These are phyloP conservation scores for Babesia caballi DNA, from an alignment of 169 alveolate genomes.

Conservation along the genomic window DNA sequence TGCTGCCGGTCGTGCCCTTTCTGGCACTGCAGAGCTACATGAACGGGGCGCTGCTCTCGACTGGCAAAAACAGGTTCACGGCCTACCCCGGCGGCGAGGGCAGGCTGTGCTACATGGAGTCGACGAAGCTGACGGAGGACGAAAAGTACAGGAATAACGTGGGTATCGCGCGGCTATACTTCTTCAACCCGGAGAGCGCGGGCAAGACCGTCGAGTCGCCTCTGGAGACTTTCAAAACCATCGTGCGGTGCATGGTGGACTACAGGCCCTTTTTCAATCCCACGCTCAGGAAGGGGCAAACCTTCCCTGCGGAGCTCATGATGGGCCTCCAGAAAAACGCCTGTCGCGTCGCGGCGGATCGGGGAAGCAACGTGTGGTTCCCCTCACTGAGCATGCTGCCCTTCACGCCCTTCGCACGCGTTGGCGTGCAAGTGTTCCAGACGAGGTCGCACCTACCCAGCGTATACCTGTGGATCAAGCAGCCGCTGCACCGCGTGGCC, in stretches of 20 bases:
- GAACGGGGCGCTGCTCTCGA: conserved; percentile 24
- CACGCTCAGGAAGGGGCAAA: conserved; percentile 30
- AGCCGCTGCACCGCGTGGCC: conserved; percentile 18
- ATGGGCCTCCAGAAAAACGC: background rate
- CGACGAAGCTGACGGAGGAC: conserved; percentile 45
- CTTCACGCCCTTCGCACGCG: background rate
- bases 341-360: background rate
- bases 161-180: conserved; percentile 59
- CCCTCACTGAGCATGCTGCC: conserved; percentile 42
- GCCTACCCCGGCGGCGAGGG: background rate
- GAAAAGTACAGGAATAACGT: conserved; percentile 44
- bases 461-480: conserved; percentile 34
- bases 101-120: conserved; percentile 31
- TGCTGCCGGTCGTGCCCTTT: conserved; percentile 60
- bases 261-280: conserved; percentile 62
- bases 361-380: conserved; percentile 41
- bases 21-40: conserved; percentile 1
- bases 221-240: background rate
- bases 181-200: conserved; percentile 3
- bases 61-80: background rate
- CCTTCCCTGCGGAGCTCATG: conserved; percentile 38
- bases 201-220: conserved; percentile 36
- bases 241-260: conserved; percentile 19
- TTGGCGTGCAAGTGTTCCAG: conserved; percentile 58
- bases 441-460: conserved; percentile 51